These are phyloP conservation scores for Castanea sativa DNA, from an alignment of 306 rosid species.

Conservation along the genomic window DNA sequence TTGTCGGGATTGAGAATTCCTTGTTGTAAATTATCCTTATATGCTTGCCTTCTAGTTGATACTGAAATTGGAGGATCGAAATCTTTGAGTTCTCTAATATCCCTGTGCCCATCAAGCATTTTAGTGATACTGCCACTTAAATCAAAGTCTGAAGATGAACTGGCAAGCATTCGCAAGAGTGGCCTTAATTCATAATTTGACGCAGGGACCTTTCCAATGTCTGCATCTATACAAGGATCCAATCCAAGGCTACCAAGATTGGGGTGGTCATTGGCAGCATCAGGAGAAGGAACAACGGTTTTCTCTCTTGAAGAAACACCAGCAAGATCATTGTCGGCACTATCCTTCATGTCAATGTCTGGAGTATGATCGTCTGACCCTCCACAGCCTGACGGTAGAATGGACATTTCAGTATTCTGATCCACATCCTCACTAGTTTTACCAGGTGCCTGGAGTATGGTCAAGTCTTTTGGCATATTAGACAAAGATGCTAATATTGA, in stretches of 20 bases:
- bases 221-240: constrained; percentile 45
- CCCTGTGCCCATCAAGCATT: constrained; percentile 63
- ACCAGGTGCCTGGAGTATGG: constrained; percentile 57
- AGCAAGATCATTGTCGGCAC: constrained; percentile 35
- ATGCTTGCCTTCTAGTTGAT: constrained; percentile 68
- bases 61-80: constrained; percentile 49
- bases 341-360: constrained; percentile 58
- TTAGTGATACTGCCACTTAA: constrained; percentile 60
- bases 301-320: constrained; percentile 51
- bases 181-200: constrained; percentile 52
- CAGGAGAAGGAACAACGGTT: constrained; percentile 44
- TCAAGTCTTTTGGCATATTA: constrained; percentile 55
- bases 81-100: constrained; percentile 64
- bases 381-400: constrained; percentile 46
- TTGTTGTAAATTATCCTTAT: constrained; percentile 60
- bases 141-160: constrained; percentile 60
- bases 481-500: constrained; percentile 89
- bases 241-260: constrained; percentile 45
- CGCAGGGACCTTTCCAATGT: constrained; percentile 50
- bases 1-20: constrained; percentile 62
- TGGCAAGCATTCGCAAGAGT: constrained; percentile 54
- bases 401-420: constrained; percentile 47
- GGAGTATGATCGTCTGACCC: constrained; percentile 42
- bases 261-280: constrained; percentile 48
- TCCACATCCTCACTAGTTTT: constrained; percentile 55